Conservation (phyloP, 2,329 filamentous ascomycete genomes). For the Microdochium trichocladiopsis region DNA sequence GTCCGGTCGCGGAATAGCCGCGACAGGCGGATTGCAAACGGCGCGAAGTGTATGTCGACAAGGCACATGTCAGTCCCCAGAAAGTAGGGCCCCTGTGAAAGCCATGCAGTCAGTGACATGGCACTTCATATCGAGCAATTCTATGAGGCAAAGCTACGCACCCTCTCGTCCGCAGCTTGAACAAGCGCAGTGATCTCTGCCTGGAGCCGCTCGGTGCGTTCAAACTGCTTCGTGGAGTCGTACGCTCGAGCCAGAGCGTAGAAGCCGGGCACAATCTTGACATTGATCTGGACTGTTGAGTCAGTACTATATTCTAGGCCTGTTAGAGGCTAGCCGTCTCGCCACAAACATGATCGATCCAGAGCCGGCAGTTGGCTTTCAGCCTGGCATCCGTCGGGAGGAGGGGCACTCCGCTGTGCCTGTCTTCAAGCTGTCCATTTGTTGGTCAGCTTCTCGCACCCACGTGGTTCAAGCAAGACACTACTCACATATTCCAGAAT, state of each 20-base stretch:
- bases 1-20: conserved; percentile 58
- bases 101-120: neutral
- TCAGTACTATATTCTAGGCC: neutral
- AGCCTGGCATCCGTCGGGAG: conserved; percentile 59
- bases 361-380: conserved; percentile 69
- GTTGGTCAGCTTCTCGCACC: neutral
- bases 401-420: conserved; percentile 51
- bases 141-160: conserved; percentile 8
- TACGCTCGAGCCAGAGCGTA: conserved; percentile 65
- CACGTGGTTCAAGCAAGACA: neutral
- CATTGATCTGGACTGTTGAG: conserved; percentile 52
- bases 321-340: neutral
- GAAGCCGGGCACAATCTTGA: conserved; percentile 68
- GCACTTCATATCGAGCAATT: conserved; percentile 1
- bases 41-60: conserved; percentile 70
- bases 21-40: conserved; percentile 65
- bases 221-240: conserved; percentile 49
- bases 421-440: conserved; percentile 59
- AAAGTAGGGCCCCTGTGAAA: conserved; percentile 59
- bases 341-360: conserved; percentile 66
- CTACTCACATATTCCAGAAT: conserved; percentile 74
- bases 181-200: conserved; percentile 49
- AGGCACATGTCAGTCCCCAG: conserved; percentile 43
- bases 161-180: conserved; percentile 39
- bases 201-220: conserved; percentile 54